Conservation (phyloP, 78 protist species). For the Dictyostelium discoideum region dicty_2.7 NC_007090.3:3023001-3023500, state of each 20-base stretch:
- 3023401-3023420: constrained; percentile 65
- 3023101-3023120: constrained; percentile 60
- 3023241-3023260: constrained; percentile 67
- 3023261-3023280: constrained; percentile 68
- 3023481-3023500: constrained; percentile 79
- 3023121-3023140: constrained; percentile 73
- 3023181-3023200: not conserved
- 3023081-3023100: constrained; percentile 77
- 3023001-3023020: constrained; percentile 26
- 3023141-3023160: constrained; percentile 77
- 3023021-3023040: not conserved
- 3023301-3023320: constrained; percentile 30
- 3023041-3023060: not conserved
- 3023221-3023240: constrained; percentile 73
- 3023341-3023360: constrained; percentile 48
- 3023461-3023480: constrained; percentile 32
- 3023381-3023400: constrained; percentile 48
- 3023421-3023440: not conserved
- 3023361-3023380: constrained; percentile 21
- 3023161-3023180: constrained; percentile 69
- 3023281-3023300: constrained; percentile 1
- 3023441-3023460: constrained; percentile 21
- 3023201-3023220: constrained; percentile 10
- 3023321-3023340: constrained; percentile 57
- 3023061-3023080: constrained; percentile 30